Evolutionary conservation across 2,329 filamentous ascomycete genomes (phyloP).

Genomic region (Neofusicoccum umdonicola): DNA sequence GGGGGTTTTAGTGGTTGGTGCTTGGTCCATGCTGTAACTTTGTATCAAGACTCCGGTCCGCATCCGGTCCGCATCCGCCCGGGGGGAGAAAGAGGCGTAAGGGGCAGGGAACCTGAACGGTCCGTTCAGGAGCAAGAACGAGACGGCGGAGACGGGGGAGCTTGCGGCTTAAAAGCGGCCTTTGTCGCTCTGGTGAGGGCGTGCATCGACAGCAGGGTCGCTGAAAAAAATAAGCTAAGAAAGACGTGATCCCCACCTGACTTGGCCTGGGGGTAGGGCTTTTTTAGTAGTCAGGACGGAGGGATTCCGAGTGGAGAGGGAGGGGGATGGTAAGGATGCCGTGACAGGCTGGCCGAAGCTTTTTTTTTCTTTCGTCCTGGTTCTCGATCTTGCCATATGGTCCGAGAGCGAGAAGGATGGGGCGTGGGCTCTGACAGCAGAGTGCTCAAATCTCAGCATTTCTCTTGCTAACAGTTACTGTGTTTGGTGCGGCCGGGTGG

Average conservation of each 20-base stretch:
- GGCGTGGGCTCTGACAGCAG: conserved; percentile 1
- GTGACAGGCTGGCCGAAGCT: background rate
- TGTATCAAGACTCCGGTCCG: too few species aligned
- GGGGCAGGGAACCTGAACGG: too few species aligned
- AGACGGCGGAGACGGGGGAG: too few species aligned
- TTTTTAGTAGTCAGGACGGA: background rate
- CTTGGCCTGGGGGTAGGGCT: background rate
- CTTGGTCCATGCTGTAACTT: too few species aligned
- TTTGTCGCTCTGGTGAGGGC: background rate
- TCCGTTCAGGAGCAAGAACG: too few species aligned
- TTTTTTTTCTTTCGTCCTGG: background rate
- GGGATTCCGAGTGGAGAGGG: background rate
- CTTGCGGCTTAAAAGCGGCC: background rate
- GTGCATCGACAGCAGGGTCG: background rate
- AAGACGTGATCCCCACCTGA: conserved; percentile 10
- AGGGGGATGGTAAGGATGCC: too few species aligned
- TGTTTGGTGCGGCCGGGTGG: background rate
- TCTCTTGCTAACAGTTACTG: conserved; percentile 2
- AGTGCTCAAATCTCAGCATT: conserved; percentile 11
- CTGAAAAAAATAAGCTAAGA: conserved; percentile 1
- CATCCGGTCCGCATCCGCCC: too few species aligned
- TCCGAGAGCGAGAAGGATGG: background rate
- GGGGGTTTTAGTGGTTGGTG: too few species aligned
- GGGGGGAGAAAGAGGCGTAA: too few species aligned
- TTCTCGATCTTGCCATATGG: background rate